Evolutionary conservation across 768 basidiomycete genomes (phyloP).

Genomic region (Suillus fuscotomentosus): DNA sequence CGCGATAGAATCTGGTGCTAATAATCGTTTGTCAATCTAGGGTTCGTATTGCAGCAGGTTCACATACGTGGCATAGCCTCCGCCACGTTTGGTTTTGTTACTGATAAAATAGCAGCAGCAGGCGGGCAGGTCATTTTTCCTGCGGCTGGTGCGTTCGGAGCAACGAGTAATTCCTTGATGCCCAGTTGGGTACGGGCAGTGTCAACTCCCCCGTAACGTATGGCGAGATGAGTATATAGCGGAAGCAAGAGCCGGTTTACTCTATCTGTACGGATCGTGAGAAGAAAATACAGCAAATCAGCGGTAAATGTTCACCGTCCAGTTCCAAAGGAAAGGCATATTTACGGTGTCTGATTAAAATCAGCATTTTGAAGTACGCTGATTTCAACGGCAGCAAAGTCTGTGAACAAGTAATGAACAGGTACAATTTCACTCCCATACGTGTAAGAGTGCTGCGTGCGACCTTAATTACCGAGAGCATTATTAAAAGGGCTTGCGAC

Average conservation of each 20-base stretch:
- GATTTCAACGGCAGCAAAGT: constrained; percentile 41
- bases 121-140: background rate
- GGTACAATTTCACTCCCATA: constrained; percentile 41
- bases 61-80: constrained; percentile 39
- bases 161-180: constrained; percentile 31
- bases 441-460: constrained; percentile 45
- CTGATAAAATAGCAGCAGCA: constrained; percentile 17
- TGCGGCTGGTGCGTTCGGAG: constrained; percentile 4
- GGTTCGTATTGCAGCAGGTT: constrained; percentile 3
- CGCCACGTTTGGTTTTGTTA: constrained; percentile 2
- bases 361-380: constrained; percentile 49
- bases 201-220: constrained; percentile 23
- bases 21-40: constrained; percentile 10
- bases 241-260: constrained; percentile 33
- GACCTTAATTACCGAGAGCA: constrained; percentile 30
- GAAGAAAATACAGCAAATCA: background rate
- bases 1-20: constrained; percentile 40
- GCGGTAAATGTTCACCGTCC: constrained; percentile 18
- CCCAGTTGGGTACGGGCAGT: constrained; percentile 30
- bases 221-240: constrained; percentile 29
- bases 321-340: constrained; percentile 24
- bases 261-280: constrained; percentile 23
- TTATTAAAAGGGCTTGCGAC: background rate
- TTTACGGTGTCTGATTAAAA: constrained; percentile 37
- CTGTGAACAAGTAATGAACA: constrained; percentile 45